A percentile compares a stretch with the other conserved stretches of the same genome.
phyloP scores from a whole-genome alignment of 2,329 filamentous ascomycete genomes.

The Epichloe bromicola region DNA sequence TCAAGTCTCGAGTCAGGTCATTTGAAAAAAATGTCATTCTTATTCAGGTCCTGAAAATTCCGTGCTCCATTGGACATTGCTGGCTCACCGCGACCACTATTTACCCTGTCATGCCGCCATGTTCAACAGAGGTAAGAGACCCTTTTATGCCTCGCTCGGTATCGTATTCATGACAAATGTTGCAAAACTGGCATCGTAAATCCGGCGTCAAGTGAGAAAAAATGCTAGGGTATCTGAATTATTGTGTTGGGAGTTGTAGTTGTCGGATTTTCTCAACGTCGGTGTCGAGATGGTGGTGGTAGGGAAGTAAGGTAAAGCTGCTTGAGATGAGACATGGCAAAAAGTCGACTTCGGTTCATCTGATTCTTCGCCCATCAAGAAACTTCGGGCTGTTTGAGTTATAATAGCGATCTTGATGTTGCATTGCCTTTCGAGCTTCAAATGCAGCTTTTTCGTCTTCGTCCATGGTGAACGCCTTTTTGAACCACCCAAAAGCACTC shows the following conservation, averaged over 20 bases:
- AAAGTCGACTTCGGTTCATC: conserved; percentile 4
- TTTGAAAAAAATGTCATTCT: no score
- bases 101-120: no score
- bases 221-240: background rate
- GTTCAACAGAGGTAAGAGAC: no score
- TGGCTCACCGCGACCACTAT: no score
- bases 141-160: no score
- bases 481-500: conserved; percentile 55
- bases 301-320: no score
- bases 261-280: background rate
- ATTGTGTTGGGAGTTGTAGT: background rate
- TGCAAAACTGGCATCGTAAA: background rate
- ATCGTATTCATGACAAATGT: no score
- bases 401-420: conserved; percentile 34
- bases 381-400: conserved; percentile 38
- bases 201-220: background rate
- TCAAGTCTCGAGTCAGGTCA: no score
- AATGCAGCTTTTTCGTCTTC: conserved; percentile 50
- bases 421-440: conserved; percentile 38
- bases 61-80: no score
- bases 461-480: conserved; percentile 55
- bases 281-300: background rate
- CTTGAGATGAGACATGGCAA: no score
- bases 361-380: conserved; percentile 40
- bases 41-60: no score